Evolutionary conservation across 305 asterid genomes (phyloP).

Genomic region (Plantago rigida): DNA sequence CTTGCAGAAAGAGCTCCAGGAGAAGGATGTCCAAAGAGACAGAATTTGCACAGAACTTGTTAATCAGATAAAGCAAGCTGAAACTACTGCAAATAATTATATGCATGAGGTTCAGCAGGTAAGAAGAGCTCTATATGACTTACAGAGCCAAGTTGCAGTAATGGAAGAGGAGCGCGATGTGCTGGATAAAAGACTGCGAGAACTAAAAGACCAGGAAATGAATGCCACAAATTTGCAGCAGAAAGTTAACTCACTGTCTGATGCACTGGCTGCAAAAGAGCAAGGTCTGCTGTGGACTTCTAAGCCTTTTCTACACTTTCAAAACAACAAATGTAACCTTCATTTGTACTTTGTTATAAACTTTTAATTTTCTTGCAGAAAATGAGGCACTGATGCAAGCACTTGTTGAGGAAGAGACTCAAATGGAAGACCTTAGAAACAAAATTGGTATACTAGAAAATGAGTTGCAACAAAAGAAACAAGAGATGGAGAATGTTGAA

Average conservation of each 20-base stretch:
- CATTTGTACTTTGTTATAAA: slow-evolving; percentile 18
- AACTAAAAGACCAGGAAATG: slow-evolving; percentile 50
- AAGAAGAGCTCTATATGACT: slow-evolving; percentile 42
- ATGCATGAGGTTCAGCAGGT: slow-evolving; percentile 63
- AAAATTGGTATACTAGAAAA: slow-evolving; percentile 54
- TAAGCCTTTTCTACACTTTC: slow-evolving; percentile 19
- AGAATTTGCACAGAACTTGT: slow-evolving; percentile 68
- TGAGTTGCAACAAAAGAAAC: slow-evolving; percentile 57
- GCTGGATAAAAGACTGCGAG: slow-evolving; percentile 49
- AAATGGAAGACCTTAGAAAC: slow-evolving; percentile 70
- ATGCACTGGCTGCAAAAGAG: slow-evolving; percentile 66
- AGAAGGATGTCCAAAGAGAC: slow-evolving; percentile 79
- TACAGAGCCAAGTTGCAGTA: slow-evolving; percentile 41
- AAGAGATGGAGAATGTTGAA: slow-evolving; percentile 74
- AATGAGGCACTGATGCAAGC: slow-evolving; percentile 83
- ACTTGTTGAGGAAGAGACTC: slow-evolving; percentile 83
- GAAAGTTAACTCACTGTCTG: slow-evolving; percentile 54
- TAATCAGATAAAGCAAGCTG: slow-evolving; percentile 85
- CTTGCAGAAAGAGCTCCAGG: slow-evolving; percentile 90
- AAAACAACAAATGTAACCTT: slow-evolving; percentile 17
- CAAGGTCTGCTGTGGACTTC: slow-evolving; percentile 53
- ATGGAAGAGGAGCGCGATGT: slow-evolving; percentile 50
- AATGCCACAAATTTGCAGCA: slow-evolving; percentile 40
- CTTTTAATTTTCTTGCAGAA: slow-evolving; percentile 46
- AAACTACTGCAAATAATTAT: slow-evolving; percentile 52